These are phyloP conservation scores for Rhizopogon salebrosus DNA, from an alignment of 768 basidiomycete species.

Conservation along the genomic window DNA sequence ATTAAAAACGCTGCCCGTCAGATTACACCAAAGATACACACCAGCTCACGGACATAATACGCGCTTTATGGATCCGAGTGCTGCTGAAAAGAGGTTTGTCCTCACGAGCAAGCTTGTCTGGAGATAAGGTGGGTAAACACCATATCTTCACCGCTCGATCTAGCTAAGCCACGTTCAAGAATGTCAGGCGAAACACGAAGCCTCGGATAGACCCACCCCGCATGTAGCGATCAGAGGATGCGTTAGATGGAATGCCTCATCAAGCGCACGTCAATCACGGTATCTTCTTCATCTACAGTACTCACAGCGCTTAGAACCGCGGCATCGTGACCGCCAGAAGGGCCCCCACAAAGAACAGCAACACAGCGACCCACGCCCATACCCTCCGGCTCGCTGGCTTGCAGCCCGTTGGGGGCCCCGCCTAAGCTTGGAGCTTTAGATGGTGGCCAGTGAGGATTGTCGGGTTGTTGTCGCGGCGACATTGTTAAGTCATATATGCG, in stretches of 20 bases:
- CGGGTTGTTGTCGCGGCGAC: slow-evolving; percentile 26
- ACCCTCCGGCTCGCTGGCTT: slow-evolving; percentile 56
- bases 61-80: slow-evolving; percentile 57
- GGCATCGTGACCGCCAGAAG: slow-evolving; percentile 68
- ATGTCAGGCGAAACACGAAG: background rate
- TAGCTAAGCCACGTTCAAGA: slow-evolving; percentile 35
- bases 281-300: background rate
- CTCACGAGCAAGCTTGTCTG: slow-evolving; percentile 44
- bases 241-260: slow-evolving; percentile 62
- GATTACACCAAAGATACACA: slow-evolving; percentile 19
- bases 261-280: slow-evolving; percentile 1
- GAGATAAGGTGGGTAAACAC: slow-evolving; percentile 41
- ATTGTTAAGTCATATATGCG: slow-evolving; percentile 62
- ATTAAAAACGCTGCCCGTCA: background rate
- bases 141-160: slow-evolving; percentile 77
- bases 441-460: slow-evolving; percentile 60
- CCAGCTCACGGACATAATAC: slow-evolving; percentile 64
- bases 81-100: slow-evolving; percentile 78
- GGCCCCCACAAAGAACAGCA: slow-evolving; percentile 59
- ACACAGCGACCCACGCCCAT: slow-evolving; percentile 55
- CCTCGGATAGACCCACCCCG: slow-evolving; percentile 44
- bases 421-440: slow-evolving; percentile 44
- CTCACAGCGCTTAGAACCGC: slow-evolving; percentile 63
- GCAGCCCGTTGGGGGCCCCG: slow-evolving; percentile 67
- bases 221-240: slow-evolving; percentile 71